Conservation (phyloP, 2,329 filamentous ascomycete genomes). For the Onygenales sp. region DNA sequence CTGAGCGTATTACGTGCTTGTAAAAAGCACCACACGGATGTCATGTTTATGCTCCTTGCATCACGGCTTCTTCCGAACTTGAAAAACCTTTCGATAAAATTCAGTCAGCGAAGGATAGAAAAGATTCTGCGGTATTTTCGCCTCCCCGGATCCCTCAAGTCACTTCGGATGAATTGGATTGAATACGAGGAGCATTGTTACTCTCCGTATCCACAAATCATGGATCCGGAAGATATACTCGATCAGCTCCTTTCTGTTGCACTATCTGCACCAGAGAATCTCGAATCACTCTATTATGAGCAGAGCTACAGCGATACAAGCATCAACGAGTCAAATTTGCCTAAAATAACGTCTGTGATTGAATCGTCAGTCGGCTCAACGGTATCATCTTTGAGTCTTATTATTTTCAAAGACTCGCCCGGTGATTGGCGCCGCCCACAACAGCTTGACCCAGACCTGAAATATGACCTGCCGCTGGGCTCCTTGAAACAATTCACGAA, state of each 20-base stretch:
- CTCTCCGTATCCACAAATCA: background rate
- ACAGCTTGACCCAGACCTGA: background rate
- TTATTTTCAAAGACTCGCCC: background rate
- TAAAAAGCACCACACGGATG: background rate
- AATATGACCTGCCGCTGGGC: background rate
- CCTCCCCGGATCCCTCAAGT: background rate
- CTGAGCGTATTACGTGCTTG: background rate
- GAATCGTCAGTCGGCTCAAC: slow-evolving; percentile 15
- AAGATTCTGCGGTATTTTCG: background rate
- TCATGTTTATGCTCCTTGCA: background rate
- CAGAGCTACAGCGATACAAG: background rate
- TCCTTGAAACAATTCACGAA: background rate
- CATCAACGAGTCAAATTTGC: too few relatives aligned
- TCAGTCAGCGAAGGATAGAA: background rate
- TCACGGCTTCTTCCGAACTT: background rate
- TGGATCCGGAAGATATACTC: background rate
- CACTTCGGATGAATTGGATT: background rate
- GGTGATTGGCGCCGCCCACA: background rate
- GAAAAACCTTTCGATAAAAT: background rate
- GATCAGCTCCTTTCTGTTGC: background rate
- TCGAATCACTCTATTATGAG: background rate
- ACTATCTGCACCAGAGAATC: background rate
- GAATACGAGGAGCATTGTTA: background rate
- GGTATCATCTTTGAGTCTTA: background rate
- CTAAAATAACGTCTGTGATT: background rate